phyloP scores from a whole-genome alignment of 352 stramenopile species.

The Globisporangium recalcitrans region DNA sequence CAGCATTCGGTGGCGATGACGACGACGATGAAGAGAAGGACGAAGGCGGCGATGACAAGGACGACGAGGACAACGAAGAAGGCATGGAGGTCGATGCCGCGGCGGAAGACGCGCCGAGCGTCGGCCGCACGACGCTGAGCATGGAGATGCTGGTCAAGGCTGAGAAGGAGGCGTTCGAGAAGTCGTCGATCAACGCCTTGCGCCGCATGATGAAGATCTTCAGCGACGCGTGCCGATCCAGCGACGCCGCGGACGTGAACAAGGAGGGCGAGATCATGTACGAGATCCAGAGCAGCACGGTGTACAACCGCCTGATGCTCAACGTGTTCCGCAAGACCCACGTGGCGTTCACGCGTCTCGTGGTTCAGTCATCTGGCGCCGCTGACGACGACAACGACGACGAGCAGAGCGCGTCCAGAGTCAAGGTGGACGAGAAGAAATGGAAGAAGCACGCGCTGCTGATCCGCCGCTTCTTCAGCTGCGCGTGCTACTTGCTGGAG shows the following conservation, averaged over 20 bases:
- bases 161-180: constrained; percentile 88
- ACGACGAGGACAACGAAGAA: constrained; percentile 18
- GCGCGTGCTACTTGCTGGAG: constrained; percentile 89
- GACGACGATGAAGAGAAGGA: constrained; percentile 15
- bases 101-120: constrained; percentile 23
- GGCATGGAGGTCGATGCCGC: constrained; percentile 12
- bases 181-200: constrained; percentile 83
- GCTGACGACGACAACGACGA: constrained; percentile 22
- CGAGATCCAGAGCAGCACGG: constrained; percentile 89
- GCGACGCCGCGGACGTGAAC: constrained; percentile 71
- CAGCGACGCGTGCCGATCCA: constrained; percentile 91
- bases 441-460: constrained; percentile 79
- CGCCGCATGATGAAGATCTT: constrained; percentile 92
- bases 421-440: constrained; percentile 72
- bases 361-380: constrained; percentile 27
- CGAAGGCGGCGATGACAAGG: constrained; percentile 9
- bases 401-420: constrained; percentile 13
- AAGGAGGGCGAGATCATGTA: constrained; percentile 82
- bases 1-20: constrained; percentile 22
- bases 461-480: constrained; percentile 90
- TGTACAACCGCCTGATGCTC: constrained; percentile 96
- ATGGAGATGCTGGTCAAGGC: constrained; percentile 69
- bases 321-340: constrained; percentile 88
- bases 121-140: constrained; percentile 66
- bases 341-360: constrained; percentile 79